These are phyloP conservation scores for Dactylellina sp. DNA, from an alignment of 2,329 filamentous ascomycete species.

Conservation along the genomic window DNA sequence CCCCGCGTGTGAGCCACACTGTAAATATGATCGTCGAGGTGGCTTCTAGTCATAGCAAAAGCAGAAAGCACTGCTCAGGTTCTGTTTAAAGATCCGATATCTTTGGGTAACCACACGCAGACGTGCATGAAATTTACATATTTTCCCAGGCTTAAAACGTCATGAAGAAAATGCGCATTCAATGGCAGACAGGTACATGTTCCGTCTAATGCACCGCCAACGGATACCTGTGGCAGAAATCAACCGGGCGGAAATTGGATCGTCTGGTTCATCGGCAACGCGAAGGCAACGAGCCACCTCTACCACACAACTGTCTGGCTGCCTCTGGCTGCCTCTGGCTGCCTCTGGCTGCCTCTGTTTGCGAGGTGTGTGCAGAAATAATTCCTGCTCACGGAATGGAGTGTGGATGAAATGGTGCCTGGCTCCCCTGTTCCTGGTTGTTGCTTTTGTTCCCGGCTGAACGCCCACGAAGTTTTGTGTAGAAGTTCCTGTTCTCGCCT, in stretches of 20 bases:
- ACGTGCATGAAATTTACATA: neutral
- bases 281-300: neutral
- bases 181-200: neutral
- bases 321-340: too few species aligned
- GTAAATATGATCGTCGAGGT: conserved; percentile 25
- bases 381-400: neutral
- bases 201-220: conserved; percentile 26
- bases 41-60: too few species aligned
- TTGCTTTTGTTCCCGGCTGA: conserved; percentile 21
- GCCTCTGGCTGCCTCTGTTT: too few species aligned
- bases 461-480: conserved; percentile 5
- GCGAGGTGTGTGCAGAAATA: too few species aligned
- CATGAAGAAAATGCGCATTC: neutral
- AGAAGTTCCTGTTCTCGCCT: conserved; percentile 13
- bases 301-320: too few species aligned
- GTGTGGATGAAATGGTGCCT: conserved; percentile 12
- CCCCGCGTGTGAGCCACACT: conserved; percentile 1
- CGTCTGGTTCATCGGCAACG: conserved; percentile 15
- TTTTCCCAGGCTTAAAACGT: conserved; percentile 14
- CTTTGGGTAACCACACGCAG: conserved; percentile 19
- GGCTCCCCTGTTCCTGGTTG: conserved; percentile 13
- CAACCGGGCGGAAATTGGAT: conserved; percentile 44
- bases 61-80: neutral
- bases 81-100: conserved; percentile 12
- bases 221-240: conserved; percentile 27